Evolutionary conservation across 2,329 filamentous ascomycete species (phyloP).

Genomic region (Cadophora luteo-olivacea): DNA sequence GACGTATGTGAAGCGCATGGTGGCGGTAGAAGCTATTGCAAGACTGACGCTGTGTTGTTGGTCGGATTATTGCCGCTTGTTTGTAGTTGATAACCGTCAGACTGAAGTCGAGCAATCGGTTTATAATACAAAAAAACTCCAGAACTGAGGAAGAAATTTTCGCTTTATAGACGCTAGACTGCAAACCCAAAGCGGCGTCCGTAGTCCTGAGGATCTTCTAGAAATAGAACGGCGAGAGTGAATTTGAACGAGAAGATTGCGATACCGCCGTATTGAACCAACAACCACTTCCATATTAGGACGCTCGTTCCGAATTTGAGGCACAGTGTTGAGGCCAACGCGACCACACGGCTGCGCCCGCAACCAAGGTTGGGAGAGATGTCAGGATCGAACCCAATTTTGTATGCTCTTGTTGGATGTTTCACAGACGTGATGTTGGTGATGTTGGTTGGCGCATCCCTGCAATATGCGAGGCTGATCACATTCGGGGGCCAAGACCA

Average conservation of each 20-base stretch:
- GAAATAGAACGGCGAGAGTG: no score
- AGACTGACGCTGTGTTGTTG: neutral
- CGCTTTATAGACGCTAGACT: no score
- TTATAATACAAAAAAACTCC: no score
- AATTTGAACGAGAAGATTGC: neutral
- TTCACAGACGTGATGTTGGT: neutral
- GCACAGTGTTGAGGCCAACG: neutral
- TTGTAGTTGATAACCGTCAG: no score
- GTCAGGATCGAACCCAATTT: neutral
- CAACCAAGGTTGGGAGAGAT: neutral
- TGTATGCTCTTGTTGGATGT: neutral
- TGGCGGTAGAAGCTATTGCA: neutral
- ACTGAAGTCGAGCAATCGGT: no score
- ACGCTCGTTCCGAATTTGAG: neutral
- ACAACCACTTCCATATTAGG: neutral
- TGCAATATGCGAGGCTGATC: neutral
- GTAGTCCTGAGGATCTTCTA: no score
- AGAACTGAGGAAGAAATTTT: no score
- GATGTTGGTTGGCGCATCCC: constrained; percentile 8
- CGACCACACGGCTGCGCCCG: neutral
- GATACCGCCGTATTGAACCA: neutral
- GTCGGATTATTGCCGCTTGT: neutral
- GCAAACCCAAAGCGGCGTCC: no score
- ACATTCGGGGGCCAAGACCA: no score
- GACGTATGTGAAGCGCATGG: constrained; percentile 5